A percentile compares a stretch with the other conserved stretches of the same genome.
Conservation (phyloP, 257 asterid species). For the Linaria vulgaris region DNA sequence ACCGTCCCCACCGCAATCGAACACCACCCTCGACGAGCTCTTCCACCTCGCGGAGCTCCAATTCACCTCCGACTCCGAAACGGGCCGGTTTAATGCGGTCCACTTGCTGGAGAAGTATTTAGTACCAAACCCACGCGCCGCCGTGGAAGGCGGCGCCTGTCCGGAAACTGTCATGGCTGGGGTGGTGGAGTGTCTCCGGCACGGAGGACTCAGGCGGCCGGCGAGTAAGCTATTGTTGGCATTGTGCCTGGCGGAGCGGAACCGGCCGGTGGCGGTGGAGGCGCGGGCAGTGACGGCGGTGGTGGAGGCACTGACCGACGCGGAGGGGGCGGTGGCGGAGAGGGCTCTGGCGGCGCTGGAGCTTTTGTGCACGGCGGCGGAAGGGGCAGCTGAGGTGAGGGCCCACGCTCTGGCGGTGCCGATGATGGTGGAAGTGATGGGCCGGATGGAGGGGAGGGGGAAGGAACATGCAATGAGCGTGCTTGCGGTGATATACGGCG, state of each 20-base stretch:
- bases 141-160: constrained; percentile 39
- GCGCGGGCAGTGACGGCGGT: constrained; percentile 68
- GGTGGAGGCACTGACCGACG: constrained; percentile 68
- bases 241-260: constrained; percentile 57
- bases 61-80: constrained; percentile 45
- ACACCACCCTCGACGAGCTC: constrained; percentile 46
- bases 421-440: constrained; percentile 90
- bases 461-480: constrained; percentile 75
- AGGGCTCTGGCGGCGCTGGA: constrained; percentile 73
- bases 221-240: constrained; percentile 74
- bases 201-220: constrained; percentile 44
- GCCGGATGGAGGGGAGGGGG: constrained; percentile 77
- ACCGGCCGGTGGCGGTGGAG: constrained; percentile 65
- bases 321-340: constrained; percentile 65
- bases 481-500: constrained; percentile 62
- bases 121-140: constrained; percentile 58
- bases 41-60: constrained; percentile 60
- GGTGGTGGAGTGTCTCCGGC: constrained; percentile 56
- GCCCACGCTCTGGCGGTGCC: constrained; percentile 78
- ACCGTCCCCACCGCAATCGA: constrained; percentile 31
- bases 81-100: constrained; percentile 48
- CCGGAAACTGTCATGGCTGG: constrained; percentile 51
- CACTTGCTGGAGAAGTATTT: constrained; percentile 61
- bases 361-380: constrained; percentile 66
- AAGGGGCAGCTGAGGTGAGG: constrained; percentile 75